A percentile compares a stretch with the other conserved stretches of the same genome.
These are phyloP conservation scores for Wallacemonas sp. DNA, from an alignment of 208 protist genomes.

Conservation along the genomic window DNA sequence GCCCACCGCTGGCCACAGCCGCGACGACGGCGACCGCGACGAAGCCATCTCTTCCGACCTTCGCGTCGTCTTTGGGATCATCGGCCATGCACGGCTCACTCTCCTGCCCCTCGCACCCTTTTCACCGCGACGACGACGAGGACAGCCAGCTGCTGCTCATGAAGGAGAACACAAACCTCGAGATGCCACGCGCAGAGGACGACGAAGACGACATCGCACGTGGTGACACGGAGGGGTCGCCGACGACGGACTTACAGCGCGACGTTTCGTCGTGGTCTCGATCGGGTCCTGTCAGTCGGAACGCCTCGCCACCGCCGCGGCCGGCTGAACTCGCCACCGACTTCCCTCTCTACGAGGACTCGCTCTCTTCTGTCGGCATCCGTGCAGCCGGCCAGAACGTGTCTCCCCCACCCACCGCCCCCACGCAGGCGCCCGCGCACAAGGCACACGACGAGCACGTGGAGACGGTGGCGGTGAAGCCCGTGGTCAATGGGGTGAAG, in stretches of 20 bases:
- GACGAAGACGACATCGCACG: neutral
- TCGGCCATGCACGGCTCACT: neutral
- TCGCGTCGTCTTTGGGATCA: neutral
- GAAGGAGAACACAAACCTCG: constrained; percentile 4
- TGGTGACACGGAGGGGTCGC: neutral
- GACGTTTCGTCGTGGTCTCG: constrained; percentile 6
- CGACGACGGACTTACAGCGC: neutral
- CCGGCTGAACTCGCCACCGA: neutral
- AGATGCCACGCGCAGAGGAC: neutral
- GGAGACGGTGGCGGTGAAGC: too few species aligned
- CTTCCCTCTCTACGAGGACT: constrained; percentile 7
- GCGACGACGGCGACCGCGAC: neutral
- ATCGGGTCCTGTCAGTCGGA: neutral
- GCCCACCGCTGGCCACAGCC: neutral
- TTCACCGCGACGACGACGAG: constrained; percentile 14
- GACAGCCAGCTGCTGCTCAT: constrained; percentile 4
- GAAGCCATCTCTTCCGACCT: neutral
- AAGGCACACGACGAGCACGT: too few species aligned
- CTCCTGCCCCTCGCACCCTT: neutral
- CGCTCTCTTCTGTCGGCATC: neutral
- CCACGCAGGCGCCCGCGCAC: too few species aligned
- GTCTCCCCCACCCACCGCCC: too few species aligned
- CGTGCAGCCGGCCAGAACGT: neutral
- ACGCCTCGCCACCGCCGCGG: constrained; percentile 4
- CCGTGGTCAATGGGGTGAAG: too few species aligned